A percentile compares a stretch with the other conserved stretches of the same genome.
phyloP scores from a whole-genome alignment of 495 filamentous ascomycete genomes.

The Trichoderma virens region DNA sequence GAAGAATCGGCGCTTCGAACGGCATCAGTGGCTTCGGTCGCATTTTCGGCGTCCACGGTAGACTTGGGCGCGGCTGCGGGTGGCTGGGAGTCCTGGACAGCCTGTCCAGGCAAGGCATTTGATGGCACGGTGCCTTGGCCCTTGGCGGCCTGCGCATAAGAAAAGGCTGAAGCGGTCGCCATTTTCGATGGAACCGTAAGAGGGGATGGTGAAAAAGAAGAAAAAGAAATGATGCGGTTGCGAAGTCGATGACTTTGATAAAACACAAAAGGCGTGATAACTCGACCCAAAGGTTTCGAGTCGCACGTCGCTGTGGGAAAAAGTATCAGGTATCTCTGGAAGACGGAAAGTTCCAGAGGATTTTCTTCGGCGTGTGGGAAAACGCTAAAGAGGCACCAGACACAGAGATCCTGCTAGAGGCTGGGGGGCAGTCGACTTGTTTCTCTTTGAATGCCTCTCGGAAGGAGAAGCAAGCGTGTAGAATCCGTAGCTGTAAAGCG shows the following conservation, averaged over 20 bases:
- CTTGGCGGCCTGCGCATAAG: slow-evolving; percentile 93
- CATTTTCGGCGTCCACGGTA: not conserved
- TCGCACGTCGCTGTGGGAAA: not conserved
- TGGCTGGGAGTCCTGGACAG: slow-evolving; percentile 2
- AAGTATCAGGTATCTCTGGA: not conserved
- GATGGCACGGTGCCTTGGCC: slow-evolving; percentile 42
- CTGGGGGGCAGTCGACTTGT: not conserved
- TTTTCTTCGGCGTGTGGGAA: not conserved
- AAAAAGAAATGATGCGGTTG: not conserved
- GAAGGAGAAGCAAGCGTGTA: not conserved
- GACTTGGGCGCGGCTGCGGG: not conserved
- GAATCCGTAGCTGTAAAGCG: slow-evolving; percentile 2
- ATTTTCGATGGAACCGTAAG: slow-evolving; percentile 4
- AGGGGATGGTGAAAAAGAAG: not conserved
- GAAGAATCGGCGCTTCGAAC: slow-evolving; percentile 12
- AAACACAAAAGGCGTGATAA: not conserved
- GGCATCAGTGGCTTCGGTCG: not conserved
- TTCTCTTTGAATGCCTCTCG: not conserved
- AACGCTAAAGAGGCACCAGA: not conserved
- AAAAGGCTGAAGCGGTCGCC: slow-evolving; percentile 50
- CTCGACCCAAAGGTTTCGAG: not conserved
- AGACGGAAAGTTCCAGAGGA: not conserved
- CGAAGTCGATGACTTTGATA: not conserved
- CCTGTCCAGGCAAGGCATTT: not conserved
- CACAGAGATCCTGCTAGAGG: not conserved